phyloP scores from a whole-genome alignment of 257 asterid genomes.

The Fraxinus quadrangulata region DNA sequence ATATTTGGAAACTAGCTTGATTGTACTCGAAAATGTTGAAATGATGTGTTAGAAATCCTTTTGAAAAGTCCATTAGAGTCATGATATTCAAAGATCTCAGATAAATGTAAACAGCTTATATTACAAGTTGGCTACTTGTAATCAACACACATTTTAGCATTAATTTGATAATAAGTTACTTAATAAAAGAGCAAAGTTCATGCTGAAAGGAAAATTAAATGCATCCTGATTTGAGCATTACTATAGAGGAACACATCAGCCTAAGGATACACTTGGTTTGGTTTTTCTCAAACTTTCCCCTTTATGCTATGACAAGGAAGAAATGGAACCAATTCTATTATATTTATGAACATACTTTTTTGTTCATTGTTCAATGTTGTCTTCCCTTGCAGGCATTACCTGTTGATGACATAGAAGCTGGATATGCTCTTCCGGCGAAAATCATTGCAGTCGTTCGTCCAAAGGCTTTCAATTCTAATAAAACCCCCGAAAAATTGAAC shows the following conservation, averaged over 20 bases:
- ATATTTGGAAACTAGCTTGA: slow-evolving; percentile 1
- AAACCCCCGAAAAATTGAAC: slow-evolving; percentile 39
- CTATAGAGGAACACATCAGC: neutral
- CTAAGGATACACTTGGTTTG: neutral
- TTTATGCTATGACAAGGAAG: neutral
- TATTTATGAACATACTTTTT: neutral
- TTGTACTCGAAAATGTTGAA: neutral
- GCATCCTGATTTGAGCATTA: neutral
- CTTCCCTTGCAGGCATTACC: slow-evolving; percentile 49
- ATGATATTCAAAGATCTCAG: neutral
- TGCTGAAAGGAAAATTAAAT: neutral
- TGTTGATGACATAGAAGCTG: slow-evolving; percentile 41
- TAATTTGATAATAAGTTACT: neutral
- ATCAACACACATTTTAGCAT: neutral
- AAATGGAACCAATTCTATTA: slow-evolving; percentile 1
- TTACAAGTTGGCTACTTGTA: neutral
- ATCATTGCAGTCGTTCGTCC: slow-evolving; percentile 69
- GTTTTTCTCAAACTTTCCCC: neutral
- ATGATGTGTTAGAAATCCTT: neutral
- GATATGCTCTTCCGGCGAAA: slow-evolving; percentile 49
- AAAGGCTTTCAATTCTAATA: slow-evolving; percentile 29
- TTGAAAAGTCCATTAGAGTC: neutral
- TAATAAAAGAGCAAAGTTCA: neutral
- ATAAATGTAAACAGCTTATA: neutral
- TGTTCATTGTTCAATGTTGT: neutral